Conservation (phyloP, 1,284 basidiomycete species). For the Cryptococcus sp. region DNA sequence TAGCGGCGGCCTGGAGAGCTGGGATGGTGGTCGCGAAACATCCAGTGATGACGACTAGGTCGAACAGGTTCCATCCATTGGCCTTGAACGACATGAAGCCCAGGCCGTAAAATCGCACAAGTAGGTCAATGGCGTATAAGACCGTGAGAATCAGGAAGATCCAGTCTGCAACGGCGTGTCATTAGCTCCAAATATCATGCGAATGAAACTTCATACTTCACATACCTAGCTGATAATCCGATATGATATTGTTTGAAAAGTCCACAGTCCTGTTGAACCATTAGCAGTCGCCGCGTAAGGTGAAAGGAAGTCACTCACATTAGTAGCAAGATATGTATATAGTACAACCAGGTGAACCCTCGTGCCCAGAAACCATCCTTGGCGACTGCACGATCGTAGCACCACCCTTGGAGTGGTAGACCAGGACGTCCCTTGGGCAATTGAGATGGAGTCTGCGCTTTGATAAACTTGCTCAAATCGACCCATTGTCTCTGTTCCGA, state of each 20-base stretch:
- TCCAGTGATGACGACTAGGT: conserved; percentile 78
- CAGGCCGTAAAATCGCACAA: conserved; percentile 77
- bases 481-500: conserved; percentile 94
- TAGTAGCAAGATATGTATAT: conserved; percentile 80
- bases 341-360: conserved; percentile 77
- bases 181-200: background rate
- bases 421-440: conserved; percentile 45
- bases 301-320: conserved; percentile 62
- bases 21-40: conserved; percentile 82
- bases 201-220: background rate
- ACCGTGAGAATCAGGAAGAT: conserved; percentile 76
- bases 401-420: conserved; percentile 70
- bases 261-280: conserved; percentile 70
- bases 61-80: conserved; percentile 93
- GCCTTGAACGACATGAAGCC: conserved; percentile 80
- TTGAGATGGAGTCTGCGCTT: conserved; percentile 79
- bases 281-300: conserved; percentile 14
- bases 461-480: conserved; percentile 85
- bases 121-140: conserved; percentile 76
- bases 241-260: conserved; percentile 62
- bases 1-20: conserved; percentile 58
- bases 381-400: conserved; percentile 83
- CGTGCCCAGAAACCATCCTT: conserved; percentile 96
- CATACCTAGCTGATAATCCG: conserved; percentile 70
- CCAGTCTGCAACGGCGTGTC: conserved; percentile 59